These are phyloP conservation scores for Jacaranda copaia DNA, from an alignment of 257 asterid genomes.

Conservation along the genomic window DNA sequence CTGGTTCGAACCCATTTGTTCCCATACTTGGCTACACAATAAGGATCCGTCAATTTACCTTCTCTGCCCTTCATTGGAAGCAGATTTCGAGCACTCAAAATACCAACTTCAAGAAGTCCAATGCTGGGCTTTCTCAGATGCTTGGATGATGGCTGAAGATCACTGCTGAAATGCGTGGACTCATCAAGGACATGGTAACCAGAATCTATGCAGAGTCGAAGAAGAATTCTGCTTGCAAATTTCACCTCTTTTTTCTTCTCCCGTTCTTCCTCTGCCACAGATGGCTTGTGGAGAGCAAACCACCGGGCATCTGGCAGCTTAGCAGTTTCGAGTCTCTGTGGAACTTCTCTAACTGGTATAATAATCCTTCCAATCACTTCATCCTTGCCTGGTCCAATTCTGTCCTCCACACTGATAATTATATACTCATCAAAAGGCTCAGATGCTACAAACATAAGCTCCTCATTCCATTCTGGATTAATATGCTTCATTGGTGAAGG, in stretches of 20 bases:
- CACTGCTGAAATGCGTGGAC: slow-evolving; percentile 87
- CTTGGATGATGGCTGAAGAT: slow-evolving; percentile 85
- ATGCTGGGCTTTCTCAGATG: slow-evolving; percentile 67
- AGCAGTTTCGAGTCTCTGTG: slow-evolving; percentile 52
- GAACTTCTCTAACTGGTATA: slow-evolving; percentile 65
- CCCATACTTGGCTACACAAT: slow-evolving; percentile 93
- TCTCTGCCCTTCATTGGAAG: slow-evolving; percentile 77
- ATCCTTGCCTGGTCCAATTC: slow-evolving; percentile 68
- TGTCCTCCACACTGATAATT: slow-evolving; percentile 67
- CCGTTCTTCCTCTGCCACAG: slow-evolving; percentile 53
- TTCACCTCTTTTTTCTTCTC: slow-evolving; percentile 77
- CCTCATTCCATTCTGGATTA: slow-evolving; percentile 91
- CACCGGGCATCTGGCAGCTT: slow-evolving; percentile 75
- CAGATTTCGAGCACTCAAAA: slow-evolving; percentile 75
- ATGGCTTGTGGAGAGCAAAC: slow-evolving; percentile 69
- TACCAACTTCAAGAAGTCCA: slow-evolving; percentile 89
- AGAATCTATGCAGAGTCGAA: slow-evolving; percentile 68
- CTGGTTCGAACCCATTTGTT: slow-evolving; percentile 95
- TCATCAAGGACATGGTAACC: slow-evolving; percentile 96
- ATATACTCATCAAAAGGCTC: slow-evolving; percentile 93
- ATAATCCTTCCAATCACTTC: slow-evolving; percentile 69
- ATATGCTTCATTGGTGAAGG: slow-evolving; percentile 60
- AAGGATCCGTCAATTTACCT: slow-evolving; percentile 73
- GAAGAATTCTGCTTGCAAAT: slow-evolving; percentile 75
- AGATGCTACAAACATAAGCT: slow-evolving; percentile 80